phyloP scores from a whole-genome alignment of 345 rosid species.

The Camelina neglecta region DNA sequence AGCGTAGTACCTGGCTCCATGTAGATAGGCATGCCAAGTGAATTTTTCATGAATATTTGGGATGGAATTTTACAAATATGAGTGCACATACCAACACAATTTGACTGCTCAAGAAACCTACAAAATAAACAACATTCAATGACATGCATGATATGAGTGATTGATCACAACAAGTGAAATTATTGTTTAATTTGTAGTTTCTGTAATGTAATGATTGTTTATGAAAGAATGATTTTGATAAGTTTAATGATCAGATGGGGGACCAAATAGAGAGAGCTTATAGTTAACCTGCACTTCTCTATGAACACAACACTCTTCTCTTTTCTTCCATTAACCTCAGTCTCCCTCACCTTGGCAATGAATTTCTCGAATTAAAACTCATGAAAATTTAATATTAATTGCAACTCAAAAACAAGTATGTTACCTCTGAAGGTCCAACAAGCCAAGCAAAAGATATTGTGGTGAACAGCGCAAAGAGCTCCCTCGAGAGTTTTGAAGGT shows the following conservation, averaged over 20 bases:
- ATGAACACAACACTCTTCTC: constrained; percentile 86
- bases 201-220: constrained; percentile 49
- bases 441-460: constrained; percentile 87
- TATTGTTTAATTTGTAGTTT: constrained; percentile 32
- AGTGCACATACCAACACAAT: constrained; percentile 91
- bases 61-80: constrained; percentile 84
- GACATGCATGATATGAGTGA: constrained; percentile 2
- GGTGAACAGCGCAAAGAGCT: constrained; percentile 81
- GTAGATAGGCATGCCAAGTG: constrained; percentile 85
- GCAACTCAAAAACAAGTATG: background rate
- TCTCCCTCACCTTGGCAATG: constrained; percentile 51
- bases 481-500: constrained; percentile 65
- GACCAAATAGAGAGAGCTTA: constrained; percentile 43
- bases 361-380: background rate
- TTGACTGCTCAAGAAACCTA: constrained; percentile 87
- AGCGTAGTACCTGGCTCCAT: constrained; percentile 79
- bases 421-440: constrained; percentile 83
- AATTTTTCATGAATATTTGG: constrained; percentile 76
- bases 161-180: background rate
- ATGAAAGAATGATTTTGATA: constrained; percentile 38
- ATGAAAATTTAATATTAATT: background rate
- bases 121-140: constrained; percentile 22
- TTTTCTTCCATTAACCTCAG: constrained; percentile 70
- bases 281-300: constrained; percentile 82
- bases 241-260: constrained; percentile 46